These are phyloP conservation scores for Penicillium cosmopolitanum DNA, from an alignment of 495 filamentous ascomycete species.

Conservation along the genomic window DNA sequence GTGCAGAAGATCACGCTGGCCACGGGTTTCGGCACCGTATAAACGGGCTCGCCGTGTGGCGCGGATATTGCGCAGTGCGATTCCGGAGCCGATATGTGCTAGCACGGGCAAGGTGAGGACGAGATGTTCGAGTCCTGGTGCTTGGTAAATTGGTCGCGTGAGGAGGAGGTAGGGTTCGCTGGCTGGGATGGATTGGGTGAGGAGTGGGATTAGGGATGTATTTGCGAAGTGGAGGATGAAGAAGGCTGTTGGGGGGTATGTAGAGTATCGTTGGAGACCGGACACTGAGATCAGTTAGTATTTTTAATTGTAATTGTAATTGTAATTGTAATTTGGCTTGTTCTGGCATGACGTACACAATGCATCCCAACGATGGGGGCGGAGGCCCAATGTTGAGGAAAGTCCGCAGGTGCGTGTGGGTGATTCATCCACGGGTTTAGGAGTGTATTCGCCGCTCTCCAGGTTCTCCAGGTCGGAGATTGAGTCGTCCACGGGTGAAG, in stretches of 20 bases:
- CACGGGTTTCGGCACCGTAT: conserved; percentile 65
- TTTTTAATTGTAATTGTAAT: background rate
- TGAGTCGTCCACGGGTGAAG: conserved; percentile 73
- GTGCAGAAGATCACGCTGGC: conserved; percentile 35
- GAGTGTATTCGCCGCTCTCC: conserved; percentile 61
- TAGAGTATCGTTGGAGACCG: conserved; percentile 82
- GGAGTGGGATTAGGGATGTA: conserved; percentile 73
- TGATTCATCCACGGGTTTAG: conserved; percentile 32
- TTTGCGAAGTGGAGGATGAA: conserved; percentile 76
- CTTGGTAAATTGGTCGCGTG: conserved; percentile 79
- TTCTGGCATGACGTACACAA: conserved; percentile 52
- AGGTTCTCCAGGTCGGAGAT: conserved; percentile 52
- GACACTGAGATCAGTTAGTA: conserved; percentile 58
- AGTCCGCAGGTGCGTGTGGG: conserved; percentile 23
- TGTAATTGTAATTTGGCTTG: background rate
- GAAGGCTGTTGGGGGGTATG: conserved; percentile 84
- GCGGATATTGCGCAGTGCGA: conserved; percentile 74
- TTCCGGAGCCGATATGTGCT: conserved; percentile 63
- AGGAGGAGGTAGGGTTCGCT: conserved; percentile 63
- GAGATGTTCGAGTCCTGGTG: conserved; percentile 53
- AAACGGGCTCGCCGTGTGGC: conserved; percentile 65
- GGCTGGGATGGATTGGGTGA: conserved; percentile 54
- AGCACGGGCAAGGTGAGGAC: conserved; percentile 49
- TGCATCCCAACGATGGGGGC: conserved; percentile 61
- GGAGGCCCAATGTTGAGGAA: conserved; percentile 55